Conservation (phyloP, 2,329 filamentous ascomycete species). For the Exserohilum turcica region DNA sequence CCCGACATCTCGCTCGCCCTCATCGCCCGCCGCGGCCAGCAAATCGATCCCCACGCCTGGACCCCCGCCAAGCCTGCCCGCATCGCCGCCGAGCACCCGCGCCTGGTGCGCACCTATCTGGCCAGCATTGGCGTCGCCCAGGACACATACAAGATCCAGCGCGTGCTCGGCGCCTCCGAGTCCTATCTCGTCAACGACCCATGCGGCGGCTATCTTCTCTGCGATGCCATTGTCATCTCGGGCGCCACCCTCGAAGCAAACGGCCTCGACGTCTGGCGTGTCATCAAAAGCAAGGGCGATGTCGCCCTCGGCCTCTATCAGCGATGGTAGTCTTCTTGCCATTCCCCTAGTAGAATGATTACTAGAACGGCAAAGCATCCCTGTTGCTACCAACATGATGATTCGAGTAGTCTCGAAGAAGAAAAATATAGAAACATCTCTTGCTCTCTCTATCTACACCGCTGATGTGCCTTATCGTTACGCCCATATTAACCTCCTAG, state of each 20-base stretch:
- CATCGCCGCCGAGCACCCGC: background rate
- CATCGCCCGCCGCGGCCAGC: background rate
- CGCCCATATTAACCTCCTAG: too few relatives aligned
- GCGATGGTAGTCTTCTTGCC: too few relatives aligned
- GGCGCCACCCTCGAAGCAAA: background rate
- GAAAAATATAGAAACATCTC: too few relatives aligned
- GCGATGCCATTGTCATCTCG: background rate
- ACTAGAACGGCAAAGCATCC: too few relatives aligned
- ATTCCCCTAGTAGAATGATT: too few relatives aligned
- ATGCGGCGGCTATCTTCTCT: background rate
- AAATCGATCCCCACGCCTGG: background rate
- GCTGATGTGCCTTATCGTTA: too few relatives aligned
- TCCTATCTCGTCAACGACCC: background rate
- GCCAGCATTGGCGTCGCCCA: background rate
- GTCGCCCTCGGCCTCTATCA: background rate
- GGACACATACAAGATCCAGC: background rate
- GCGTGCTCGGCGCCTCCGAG: background rate
- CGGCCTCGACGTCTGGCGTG: background rate
- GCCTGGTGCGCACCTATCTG: background rate
- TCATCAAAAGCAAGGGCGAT: background rate
- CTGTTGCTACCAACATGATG: too few relatives aligned
- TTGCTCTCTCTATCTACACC: too few relatives aligned
- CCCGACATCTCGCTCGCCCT: background rate
- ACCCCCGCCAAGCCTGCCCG: background rate
- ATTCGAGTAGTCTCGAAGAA: too few relatives aligned